Base-by-base conservation (phyloP, 169 alveolate genomes). In the Cyclospora cayetanensis region DNA sequence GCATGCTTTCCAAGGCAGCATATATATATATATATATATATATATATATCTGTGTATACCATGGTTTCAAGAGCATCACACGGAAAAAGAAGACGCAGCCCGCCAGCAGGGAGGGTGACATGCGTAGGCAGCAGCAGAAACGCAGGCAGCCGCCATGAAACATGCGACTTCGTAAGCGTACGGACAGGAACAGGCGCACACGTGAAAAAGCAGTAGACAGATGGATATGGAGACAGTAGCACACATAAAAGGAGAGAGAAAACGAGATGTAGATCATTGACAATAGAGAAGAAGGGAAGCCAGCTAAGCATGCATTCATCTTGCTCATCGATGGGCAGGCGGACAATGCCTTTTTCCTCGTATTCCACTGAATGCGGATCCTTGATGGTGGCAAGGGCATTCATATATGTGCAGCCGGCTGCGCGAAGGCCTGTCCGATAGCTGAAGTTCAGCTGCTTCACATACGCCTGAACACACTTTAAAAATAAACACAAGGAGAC, bases 381-480 rank as follows among this genome's bases (percentile, higher is more conserved):
- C 63, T 43, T 92, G 42, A 96, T 72, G 41, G 43, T 91, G 2
- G 97, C 99, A 77, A 94, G 94, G 25, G 98, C 97, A 91, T 98
- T 98, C 89, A 96, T 94, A 92, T 98, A 98, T 66, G 96, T 96
- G 4, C 98, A 98, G 41, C 79, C 68, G 34, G 85, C 86, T 95
- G 93, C 7, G 94, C 91, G 92, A 3, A 99, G 96, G 65, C 99
- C 97, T 9, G 97, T 92, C 86, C 98, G 97, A 93, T 98, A 99
- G 34, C 99, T 96, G 92, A 97, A 98, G 94, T 99, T 98, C 65
- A 98, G 96, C 90, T 96, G 94, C 74, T 97, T 97, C 35, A 99
- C 93, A 94, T 99, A 98, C 52, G 96, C 96, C 83, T 97, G 97
- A 27, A 98, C 91, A 5, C 35, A 42, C 91, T 72, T 27, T 25